Percentiles rank a stretch among this genome's conserved stretches.
Conservation (phyloP, 148 eudicot species). For the Amaranthus cruentus region DNA sequence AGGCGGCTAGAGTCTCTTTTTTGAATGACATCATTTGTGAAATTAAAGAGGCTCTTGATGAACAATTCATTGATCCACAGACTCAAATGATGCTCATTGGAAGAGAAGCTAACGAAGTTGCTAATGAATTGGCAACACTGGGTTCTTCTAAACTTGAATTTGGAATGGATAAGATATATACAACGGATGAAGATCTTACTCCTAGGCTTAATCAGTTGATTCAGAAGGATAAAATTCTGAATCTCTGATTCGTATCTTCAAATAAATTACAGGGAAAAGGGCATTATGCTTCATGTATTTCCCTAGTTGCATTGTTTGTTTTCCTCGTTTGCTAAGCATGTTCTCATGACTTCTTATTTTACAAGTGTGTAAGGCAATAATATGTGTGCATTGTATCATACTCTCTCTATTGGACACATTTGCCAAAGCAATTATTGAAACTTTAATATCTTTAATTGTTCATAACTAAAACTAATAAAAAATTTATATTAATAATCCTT, state of each 20-base stretch:
- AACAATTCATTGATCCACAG: not conserved
- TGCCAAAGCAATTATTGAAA: no score
- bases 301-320: no score
- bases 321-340: no score
- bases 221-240: not conserved
- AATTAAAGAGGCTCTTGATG: not conserved
- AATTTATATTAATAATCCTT: no score
- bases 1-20: not conserved
- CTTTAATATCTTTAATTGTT: no score
- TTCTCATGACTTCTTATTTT: no score
- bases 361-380: no score
- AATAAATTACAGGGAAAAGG: not conserved
- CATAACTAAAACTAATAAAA: no score
- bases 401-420: no score
- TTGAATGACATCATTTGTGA: not conserved
- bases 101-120: not conserved
- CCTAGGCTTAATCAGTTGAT: not conserved
- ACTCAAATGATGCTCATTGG: not conserved
- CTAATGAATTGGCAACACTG: conserved; percentile 6
- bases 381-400: no score
- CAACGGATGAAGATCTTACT: not conserved
- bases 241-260: no score
- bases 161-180: not conserved
- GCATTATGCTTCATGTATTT: no score
- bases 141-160: not conserved